Base-by-base conservation (phyloP, 208 protist species). In the Entamoeba invadens region DNA sequence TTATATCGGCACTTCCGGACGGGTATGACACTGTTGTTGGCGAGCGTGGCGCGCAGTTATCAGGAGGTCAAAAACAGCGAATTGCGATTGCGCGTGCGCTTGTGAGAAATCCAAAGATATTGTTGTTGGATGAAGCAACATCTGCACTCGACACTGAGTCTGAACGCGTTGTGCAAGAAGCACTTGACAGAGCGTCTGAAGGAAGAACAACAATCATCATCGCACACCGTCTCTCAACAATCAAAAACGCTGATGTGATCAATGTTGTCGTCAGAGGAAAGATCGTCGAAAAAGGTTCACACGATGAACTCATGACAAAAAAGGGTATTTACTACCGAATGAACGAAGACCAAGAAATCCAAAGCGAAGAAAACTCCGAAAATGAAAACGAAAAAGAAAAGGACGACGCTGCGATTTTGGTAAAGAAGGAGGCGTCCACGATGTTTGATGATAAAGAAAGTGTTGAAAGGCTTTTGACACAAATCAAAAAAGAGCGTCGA, bases 81-180 rank as follows among this genome's bases (percentile, higher is more conserved):
- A 97, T 98, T 92, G 97, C 97, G 38, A 98, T 98, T 95, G 97
- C 97, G 4, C 95, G 98, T 46, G 97, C 97, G n/a, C 94, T 98
- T 6, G 92, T 98, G 31, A 96, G 96, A 18, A 94, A 97, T 92
- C 97, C 98, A 51, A 95, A 96, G 77, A 95, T 98, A 47, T 96
- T 98, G 25, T 96, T 98, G 42, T 95, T 98, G 31, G 98, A 98
- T 95, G 97, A 98, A 95, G 97, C 97, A 3, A 98, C 97, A 1
- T 97, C 95, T 0, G 97, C 97, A 35, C 96, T 98, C 2, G 97
- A 98, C 94, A 96, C 96, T 87, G 96, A 97, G 96, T 97, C 96
- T 57, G 97, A 98, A 96, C 93, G 96, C 47, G 96, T 97, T 18
- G 97, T 96, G 97, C 45, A 97, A 96, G 35, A 94, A 44, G 97